A percentile compares a stretch with the other conserved stretches of the same genome.
Conservation (phyloP, 176 grass and related monocot species). For the Carex parvula region DNA sequence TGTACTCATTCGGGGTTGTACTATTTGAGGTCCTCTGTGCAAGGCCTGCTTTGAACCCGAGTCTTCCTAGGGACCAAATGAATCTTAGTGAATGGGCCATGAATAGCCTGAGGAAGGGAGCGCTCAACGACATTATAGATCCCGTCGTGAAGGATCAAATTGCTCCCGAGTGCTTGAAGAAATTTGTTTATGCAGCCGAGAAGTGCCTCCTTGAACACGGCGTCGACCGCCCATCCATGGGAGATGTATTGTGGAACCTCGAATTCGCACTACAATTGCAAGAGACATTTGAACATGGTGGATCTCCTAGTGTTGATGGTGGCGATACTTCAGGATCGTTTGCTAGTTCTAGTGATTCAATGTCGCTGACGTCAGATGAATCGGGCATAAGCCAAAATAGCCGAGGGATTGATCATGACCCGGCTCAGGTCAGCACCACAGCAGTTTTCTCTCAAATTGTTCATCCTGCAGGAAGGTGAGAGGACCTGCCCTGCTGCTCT, state of each 20-base stretch:
- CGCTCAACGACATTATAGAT: conserved; percentile 17
- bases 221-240: conserved; percentile 24
- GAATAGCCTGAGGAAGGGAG: not conserved
- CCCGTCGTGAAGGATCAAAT: conserved; percentile 23
- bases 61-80: conserved; percentile 24
- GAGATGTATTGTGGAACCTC: conserved; percentile 25
- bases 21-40: conserved; percentile 75
- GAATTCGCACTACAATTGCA: conserved; percentile 26
- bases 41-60: conserved; percentile 43
- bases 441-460: conserved; percentile 22
- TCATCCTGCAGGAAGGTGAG: conserved; percentile 20
- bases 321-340: conserved; percentile 7
- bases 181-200: conserved; percentile 19
- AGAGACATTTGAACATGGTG: conserved; percentile 7
- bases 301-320: not conserved
- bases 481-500: not conserved
- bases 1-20: conserved; percentile 84
- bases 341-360: not conserved
- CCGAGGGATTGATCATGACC: not conserved
- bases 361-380: not conserved
- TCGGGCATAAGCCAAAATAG: not conserved
- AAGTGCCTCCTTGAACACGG: conserved; percentile 24
- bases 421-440: not conserved
- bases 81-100: conserved; percentile 21
- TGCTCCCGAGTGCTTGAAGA: conserved; percentile 25